Percentiles rank a stretch among this genome's conserved stretches.
phyloP scores from a whole-genome alignment of 495 filamentous ascomycete species.

The Talaromyces stipitatus region DNA sequence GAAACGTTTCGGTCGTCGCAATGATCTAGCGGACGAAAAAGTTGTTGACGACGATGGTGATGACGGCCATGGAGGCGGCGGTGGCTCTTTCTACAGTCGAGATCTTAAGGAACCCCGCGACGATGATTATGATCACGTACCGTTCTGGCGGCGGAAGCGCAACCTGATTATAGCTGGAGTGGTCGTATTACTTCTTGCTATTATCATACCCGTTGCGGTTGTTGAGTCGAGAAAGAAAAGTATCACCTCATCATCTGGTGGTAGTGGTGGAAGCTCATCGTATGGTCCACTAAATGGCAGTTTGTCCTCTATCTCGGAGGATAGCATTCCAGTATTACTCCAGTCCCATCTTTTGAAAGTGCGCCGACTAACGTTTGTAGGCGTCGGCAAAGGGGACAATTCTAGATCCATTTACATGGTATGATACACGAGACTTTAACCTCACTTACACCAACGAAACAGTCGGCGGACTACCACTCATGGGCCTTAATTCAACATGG shows the following conservation, averaged over 20 bases:
- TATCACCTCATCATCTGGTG: slow-evolving; percentile 8
- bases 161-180: slow-evolving; percentile 32
- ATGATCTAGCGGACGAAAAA: slow-evolving; percentile 4
- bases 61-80: slow-evolving; percentile 9
- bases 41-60: background rate
- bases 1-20: slow-evolving; percentile 25
- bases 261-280: slow-evolving; percentile 4
- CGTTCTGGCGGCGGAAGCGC: slow-evolving; percentile 32
- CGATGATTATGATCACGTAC: slow-evolving; percentile 4
- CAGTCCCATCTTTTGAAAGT: background rate
- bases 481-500: slow-evolving; percentile 84
- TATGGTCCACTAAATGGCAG: slow-evolving; percentile 43
- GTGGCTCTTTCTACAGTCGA: background rate
- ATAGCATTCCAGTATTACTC: slow-evolving; percentile 50
- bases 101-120: background rate
- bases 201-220: slow-evolving; percentile 69
- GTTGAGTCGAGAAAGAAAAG: slow-evolving; percentile 60
- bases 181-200: slow-evolving; percentile 54
- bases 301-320: slow-evolving; percentile 49
- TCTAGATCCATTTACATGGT: slow-evolving; percentile 90
- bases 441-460: slow-evolving; percentile 82
- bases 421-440: slow-evolving; percentile 87
- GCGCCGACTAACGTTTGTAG: slow-evolving; percentile 12
- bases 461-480: slow-evolving; percentile 77
- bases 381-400: slow-evolving; percentile 60